Evolutionary conservation across 208 protist species (phyloP), one percentile per base, ranked within the genome.

Genomic region (Porcisia hertigi): DNA sequence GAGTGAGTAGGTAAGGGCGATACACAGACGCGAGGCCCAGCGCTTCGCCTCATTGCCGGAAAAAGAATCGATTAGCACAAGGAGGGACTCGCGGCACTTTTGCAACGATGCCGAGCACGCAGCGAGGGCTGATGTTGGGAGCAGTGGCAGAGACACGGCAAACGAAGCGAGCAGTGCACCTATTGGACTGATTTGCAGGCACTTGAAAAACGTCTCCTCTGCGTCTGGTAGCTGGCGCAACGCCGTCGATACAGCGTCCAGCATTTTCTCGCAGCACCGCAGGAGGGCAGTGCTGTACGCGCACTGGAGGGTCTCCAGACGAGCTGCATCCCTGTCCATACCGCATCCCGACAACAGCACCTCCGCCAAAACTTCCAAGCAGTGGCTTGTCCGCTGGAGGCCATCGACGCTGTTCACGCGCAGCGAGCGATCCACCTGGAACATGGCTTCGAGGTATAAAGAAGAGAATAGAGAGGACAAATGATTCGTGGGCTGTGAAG

Each of bases 311-410:
- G 43, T 73, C 55, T 83, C 75, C 2, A 84, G 69, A 0, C 73
- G 73, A 39, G 47, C 58, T 36, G 59, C 58, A 54, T 73, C 71
- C 45, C 66, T 54, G 6, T 75, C 60, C 47, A 59, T 57, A 45
- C 71, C 66, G 30, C 71, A 73, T 1, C 59, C 69, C 39, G 73
- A 70, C 18, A 86, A 74, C 0, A 97, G 83, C 72, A 94, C 86
- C 78, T 97, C 92, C 73, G 94, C 89, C 72, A 97, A 85, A 54
- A 96, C 88, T 64, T 94, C 87, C 57, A 97, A 84, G 76, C 84
- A 93, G 60, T 80, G 87, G 78, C 85, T 92, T 54, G 85, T 86
- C 39, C 81, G 76, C 65, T 84, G 82, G 34, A 94, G 81, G 53
- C 79, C 62, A 16, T 79, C 71, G 65, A 70, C 69, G 65, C 79